These are phyloP conservation scores for Beauveria brongniartii DNA, from an alignment of 2,329 filamentous ascomycete species.

Conservation along the genomic window DNA sequence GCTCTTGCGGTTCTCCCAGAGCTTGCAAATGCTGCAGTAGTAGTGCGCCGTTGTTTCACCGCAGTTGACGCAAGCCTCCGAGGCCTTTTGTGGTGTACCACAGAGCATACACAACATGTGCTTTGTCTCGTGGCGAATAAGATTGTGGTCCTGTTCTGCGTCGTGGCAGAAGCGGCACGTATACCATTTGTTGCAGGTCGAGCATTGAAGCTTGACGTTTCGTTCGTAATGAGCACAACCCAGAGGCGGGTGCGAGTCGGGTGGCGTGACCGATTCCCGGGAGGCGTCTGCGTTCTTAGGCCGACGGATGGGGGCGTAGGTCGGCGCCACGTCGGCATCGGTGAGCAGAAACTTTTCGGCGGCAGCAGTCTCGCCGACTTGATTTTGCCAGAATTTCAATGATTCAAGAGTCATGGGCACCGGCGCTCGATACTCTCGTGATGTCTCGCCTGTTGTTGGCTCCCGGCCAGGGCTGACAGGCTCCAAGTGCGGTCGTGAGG, in stretches of 20 bases:
- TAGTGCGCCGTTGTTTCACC: slow-evolving; percentile 74
- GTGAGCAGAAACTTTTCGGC: slow-evolving; percentile 42
- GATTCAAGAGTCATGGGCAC: slow-evolving; percentile 42
- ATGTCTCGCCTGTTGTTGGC: slow-evolving; percentile 12
- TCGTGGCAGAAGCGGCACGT: slow-evolving; percentile 95
- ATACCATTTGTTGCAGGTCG: slow-evolving; percentile 83
- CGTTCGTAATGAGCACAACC: slow-evolving; percentile 91
- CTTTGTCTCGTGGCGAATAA: slow-evolving; percentile 76
- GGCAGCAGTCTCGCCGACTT: slow-evolving; percentile 29
- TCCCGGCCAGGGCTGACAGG: slow-evolving; percentile 30
- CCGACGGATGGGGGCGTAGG: slow-evolving; percentile 51
- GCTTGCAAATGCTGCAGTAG: slow-evolving; percentile 88
- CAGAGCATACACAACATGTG: slow-evolving; percentile 99
- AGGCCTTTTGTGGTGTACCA: slow-evolving; percentile 71
- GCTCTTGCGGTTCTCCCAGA: slow-evolving; percentile 89
- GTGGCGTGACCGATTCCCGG: slow-evolving; percentile 22
- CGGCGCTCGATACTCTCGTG: slow-evolving; percentile 12
- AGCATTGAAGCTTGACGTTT: slow-evolving; percentile 94
- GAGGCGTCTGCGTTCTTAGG: slow-evolving; percentile 35
- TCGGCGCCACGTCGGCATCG: slow-evolving; percentile 57
- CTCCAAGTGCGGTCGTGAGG: slow-evolving; percentile 20
- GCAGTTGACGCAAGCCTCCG: slow-evolving; percentile 70
- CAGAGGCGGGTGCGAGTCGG: slow-evolving; percentile 40
- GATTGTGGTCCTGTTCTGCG: slow-evolving; percentile 64
- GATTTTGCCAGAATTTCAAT: slow-evolving; percentile 51